Base-by-base conservation (phyloP, 352 stramenopile species). In the Saprolegnia diclina region DNA sequence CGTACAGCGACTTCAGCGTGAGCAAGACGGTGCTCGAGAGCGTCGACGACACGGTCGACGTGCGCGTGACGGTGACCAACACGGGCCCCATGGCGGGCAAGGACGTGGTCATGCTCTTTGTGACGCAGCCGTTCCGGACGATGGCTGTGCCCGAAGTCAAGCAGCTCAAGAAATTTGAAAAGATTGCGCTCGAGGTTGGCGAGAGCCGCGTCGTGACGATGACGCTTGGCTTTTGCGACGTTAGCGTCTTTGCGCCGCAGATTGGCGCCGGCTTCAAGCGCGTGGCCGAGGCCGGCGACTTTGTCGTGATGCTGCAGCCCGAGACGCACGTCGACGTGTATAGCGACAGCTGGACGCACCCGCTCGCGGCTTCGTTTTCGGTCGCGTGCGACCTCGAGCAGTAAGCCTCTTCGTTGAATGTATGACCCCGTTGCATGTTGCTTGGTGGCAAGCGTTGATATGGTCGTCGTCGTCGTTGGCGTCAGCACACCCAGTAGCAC, bases 231-330 rank as follows among this genome's bases (percentile, higher is more conserved):
- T 50, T 53, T 0, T 61, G 76, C 4, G 76, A 90, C 55, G 88
- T 79, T 77, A 80, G 82, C 56, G 88, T 80, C 59, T 89, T 80
- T 64, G 56, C 74, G 19, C 76, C 80, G 18, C 65, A 83, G 11
- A 74, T 83, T 16, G 81, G 81, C 4, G 29, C 62, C 1, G 82
- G 81, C 18, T 84, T 90, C 50, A 38, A 76, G 26, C 55, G 64
- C 13, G 54, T 67, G 0, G 71, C 72, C 5, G 78, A 90, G 44
- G 54, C 71, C 0, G 82, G 85, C 0, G 76, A 84, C 54, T 91
- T 85, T 57, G 56, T 80, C 3, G 69, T 91, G n/a, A 82, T 80
- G 16, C 73, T 89, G 73, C 86, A 86, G 64, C 76, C 77, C n/a
- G 78, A 86, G 61, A 89, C 78, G 14, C 69, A 77, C 52, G 85